Evolutionary conservation across 768 basidiomycete genomes (phyloP).

Genomic region (Tylopilus intermedius): DNA sequence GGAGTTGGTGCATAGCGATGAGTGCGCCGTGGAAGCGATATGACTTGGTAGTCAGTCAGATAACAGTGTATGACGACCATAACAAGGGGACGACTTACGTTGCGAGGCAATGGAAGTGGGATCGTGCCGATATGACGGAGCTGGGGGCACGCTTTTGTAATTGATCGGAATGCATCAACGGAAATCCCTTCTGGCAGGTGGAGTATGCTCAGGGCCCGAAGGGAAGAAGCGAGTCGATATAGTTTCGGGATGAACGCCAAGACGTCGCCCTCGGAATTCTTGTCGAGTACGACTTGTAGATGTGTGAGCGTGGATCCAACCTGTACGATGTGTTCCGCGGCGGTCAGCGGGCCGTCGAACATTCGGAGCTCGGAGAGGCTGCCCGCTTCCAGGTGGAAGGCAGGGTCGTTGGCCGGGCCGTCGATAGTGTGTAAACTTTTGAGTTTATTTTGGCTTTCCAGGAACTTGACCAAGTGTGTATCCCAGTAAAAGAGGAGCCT

Average conservation of each 20-base stretch:
- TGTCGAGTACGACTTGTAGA: constrained; percentile 41
- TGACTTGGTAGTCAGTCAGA: constrained; percentile 27
- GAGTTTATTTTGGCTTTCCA: constrained; percentile 43
- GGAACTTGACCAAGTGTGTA: constrained; percentile 40
- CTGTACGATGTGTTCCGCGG: constrained; percentile 37
- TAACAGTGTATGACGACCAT: constrained; percentile 11
- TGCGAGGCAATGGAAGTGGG: constrained; percentile 30
- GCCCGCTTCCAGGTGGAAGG: constrained; percentile 25
- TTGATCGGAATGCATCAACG: constrained; percentile 28
- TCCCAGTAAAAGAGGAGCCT: constrained; percentile 51
- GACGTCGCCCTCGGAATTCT: constrained; percentile 30
- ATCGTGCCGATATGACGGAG: constrained; percentile 39
- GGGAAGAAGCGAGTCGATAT: constrained; percentile 22
- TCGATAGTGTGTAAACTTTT: constrained; percentile 32
- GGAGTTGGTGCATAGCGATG: constrained; percentile 32
- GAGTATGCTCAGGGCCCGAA: constrained; percentile 35
- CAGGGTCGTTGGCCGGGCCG: constrained; percentile 21
- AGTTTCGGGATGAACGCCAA: constrained; percentile 33
- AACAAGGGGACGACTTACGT: constrained; percentile 29
- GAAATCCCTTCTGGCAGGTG: constrained; percentile 32
- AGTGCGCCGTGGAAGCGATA: constrained; percentile 31
- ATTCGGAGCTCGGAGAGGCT: constrained; percentile 38
- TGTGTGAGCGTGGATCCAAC: constrained; percentile 38
- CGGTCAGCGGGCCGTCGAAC: constrained; percentile 44
- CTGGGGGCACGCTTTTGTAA: constrained; percentile 31